Conservation (phyloP, 2,329 filamentous ascomycete species). For the Myotisia sp. region DNA sequence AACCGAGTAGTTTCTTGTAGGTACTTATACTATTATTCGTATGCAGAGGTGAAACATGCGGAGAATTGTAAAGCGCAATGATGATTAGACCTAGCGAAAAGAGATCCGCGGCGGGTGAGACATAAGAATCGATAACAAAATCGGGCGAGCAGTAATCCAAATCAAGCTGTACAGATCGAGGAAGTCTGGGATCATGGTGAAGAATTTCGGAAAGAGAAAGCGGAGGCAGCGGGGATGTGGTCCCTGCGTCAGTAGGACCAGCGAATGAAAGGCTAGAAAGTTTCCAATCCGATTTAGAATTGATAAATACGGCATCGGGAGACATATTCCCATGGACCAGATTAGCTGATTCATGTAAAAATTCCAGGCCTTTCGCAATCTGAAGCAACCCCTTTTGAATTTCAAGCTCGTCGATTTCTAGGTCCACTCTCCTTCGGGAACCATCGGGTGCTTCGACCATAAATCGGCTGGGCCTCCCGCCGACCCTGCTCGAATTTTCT, state of each 20-base stretch:
- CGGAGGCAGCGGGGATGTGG: constrained; percentile 60
- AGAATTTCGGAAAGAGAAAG: constrained; percentile 72
- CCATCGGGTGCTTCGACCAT: constrained; percentile 68
- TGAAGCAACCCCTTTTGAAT: constrained; percentile 94
- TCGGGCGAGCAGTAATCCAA: constrained; percentile 91
- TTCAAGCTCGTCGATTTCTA: constrained; percentile 92
- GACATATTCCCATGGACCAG: constrained; percentile 90
- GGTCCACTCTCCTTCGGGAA: constrained; percentile 56
- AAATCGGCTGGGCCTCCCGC: constrained; percentile 61
- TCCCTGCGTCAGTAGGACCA: constrained; percentile 63
- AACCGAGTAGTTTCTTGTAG: constrained; percentile 73
- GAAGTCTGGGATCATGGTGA: constrained; percentile 72
- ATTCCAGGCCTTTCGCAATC: constrained; percentile 85
- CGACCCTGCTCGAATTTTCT: constrained; percentile 53
- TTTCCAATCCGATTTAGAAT: constrained; percentile 98
- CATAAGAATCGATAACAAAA: constrained; percentile 80
- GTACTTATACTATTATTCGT: constrained; percentile 64
- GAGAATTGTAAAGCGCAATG: constrained; percentile 84
- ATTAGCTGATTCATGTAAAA: constrained; percentile 86
- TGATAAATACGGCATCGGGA: constrained; percentile 84
- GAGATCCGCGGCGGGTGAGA: constrained; percentile 74
- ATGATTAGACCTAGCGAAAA: constrained; percentile 86
- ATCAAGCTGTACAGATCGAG: constrained; percentile 69
- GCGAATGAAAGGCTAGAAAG: constrained; percentile 88
- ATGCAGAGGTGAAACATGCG: constrained; percentile 74